These are phyloP conservation scores for Coelastrella sp. DNA, from an alignment of 139 green algal species.

Conservation along the genomic window DNA sequence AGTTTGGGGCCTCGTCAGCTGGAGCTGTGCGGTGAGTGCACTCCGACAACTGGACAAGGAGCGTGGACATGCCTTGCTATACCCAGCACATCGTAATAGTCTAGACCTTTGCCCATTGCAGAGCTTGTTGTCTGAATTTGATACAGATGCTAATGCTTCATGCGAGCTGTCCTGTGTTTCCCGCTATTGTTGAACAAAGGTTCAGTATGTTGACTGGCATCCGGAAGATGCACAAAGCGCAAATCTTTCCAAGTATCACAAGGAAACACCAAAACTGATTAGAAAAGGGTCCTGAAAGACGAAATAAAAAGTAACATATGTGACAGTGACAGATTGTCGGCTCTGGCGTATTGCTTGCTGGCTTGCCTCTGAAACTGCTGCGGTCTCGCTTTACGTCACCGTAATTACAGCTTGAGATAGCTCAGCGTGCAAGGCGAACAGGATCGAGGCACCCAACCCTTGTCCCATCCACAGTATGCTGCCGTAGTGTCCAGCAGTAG, in stretches of 20 bases:
- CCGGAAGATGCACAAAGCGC: neutral
- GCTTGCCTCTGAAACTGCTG: too few relatives aligned
- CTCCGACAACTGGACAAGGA: neutral
- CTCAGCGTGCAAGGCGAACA: neutral
- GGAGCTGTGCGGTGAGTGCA: neutral
- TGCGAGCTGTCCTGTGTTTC: too few relatives aligned
- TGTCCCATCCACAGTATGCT: neutral
- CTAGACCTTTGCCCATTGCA: conserved; percentile 36
- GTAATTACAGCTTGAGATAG: neutral
- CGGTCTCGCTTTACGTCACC: too few relatives aligned
- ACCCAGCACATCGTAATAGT: conserved; percentile 70
- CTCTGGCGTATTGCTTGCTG: neutral
- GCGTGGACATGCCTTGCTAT: conserved; percentile 56
- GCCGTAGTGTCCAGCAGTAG: neutral
- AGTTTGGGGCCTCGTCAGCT: neutral
- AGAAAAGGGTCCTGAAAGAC: too few relatives aligned
- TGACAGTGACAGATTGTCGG: neutral
- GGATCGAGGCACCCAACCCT: neutral
- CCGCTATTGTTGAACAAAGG: neutral
- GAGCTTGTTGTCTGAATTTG: neutral
- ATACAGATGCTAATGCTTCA: too few relatives aligned
- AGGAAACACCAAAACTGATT: too few relatives aligned
- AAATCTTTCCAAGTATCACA: too few relatives aligned
- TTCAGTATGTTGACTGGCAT: neutral
- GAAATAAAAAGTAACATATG: neutral